Percentiles rank a stretch among this genome's conserved stretches.
Evolutionary conservation across 768 basidiomycete genomes (phyloP).

Genomic region (Termitomyces heimii): DNA sequence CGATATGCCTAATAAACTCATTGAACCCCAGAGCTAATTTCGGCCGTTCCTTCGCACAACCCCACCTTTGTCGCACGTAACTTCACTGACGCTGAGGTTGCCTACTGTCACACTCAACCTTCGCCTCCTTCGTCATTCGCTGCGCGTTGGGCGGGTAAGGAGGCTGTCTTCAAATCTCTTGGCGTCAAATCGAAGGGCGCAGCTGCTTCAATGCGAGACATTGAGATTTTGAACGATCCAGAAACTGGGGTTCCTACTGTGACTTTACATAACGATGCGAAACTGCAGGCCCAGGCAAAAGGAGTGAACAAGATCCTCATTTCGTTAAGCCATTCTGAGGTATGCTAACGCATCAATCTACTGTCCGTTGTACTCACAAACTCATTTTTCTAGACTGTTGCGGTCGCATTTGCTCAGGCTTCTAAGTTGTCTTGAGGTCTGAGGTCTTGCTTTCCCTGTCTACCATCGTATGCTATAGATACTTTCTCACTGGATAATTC

Average conservation of each 20-base stretch:
- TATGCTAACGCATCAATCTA: slow-evolving; percentile 23
- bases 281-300: slow-evolving; percentile 63
- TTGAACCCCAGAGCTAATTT: slow-evolving; percentile 68
- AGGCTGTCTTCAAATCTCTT: slow-evolving; percentile 95
- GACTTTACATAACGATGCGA: slow-evolving; percentile 72
- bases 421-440: slow-evolving; percentile 27
- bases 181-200: slow-evolving; percentile 89
- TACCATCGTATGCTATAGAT: slow-evolving; percentile 7
- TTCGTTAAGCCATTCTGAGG: slow-evolving; percentile 92
- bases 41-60: slow-evolving; percentile 86
- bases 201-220: slow-evolving; percentile 92
- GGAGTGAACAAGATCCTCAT: slow-evolving; percentile 72
- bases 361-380: slow-evolving; percentile 10
- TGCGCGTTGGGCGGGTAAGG: slow-evolving; percentile 96
- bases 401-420: slow-evolving; percentile 86
- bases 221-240: slow-evolving; percentile 81
- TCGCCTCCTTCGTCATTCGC: slow-evolving; percentile 89
- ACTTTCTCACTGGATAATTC: slow-evolving; percentile 10
- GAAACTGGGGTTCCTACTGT: slow-evolving; percentile 77
- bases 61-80: slow-evolving; percentile 85
- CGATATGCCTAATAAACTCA: slow-evolving; percentile 1
- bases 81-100: slow-evolving; percentile 85
- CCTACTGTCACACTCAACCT: slow-evolving; percentile 84
- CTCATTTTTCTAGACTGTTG: slow-evolving; percentile 52
- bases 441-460: slow-evolving; percentile 4